phyloP scores from a whole-genome alignment of 805 yeast species.

The Brettanomyces nanus region DNA sequence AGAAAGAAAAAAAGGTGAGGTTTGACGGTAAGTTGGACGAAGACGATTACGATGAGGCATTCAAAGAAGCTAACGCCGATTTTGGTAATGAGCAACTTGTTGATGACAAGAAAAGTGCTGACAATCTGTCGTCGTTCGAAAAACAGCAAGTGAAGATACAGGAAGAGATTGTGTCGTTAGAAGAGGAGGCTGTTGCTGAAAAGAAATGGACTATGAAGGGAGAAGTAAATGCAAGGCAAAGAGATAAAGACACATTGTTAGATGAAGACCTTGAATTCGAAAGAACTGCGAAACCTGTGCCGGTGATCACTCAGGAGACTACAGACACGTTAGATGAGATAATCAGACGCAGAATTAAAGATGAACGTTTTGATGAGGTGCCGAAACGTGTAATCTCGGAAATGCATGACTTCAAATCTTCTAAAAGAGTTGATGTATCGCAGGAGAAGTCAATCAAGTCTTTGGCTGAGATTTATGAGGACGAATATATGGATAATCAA shows the following conservation, averaged over 20 bases:
- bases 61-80: slow-evolving; percentile 55
- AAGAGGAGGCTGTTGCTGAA: slow-evolving; percentile 80
- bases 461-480: slow-evolving; percentile 87
- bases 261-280: slow-evolving; percentile 74
- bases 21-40: slow-evolving; percentile 42
- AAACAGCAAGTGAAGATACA: slow-evolving; percentile 72
- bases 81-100: slow-evolving; percentile 34
- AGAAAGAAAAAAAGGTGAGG: slow-evolving; percentile 9
- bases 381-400: slow-evolving; percentile 65
- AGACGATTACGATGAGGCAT: slow-evolving; percentile 54
- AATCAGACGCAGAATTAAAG: slow-evolving; percentile 73
- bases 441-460: slow-evolving; percentile 83
- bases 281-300: slow-evolving; percentile 91
- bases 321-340: slow-evolving; percentile 85
- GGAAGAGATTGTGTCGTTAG: slow-evolving; percentile 69
- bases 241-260: slow-evolving; percentile 79
- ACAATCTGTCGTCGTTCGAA: slow-evolving; percentile 65
- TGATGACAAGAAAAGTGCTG: slow-evolving; percentile 24
- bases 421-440: slow-evolving; percentile 54
- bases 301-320: slow-evolving; percentile 82
- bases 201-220: slow-evolving; percentile 95
- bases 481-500: slow-evolving; percentile 45
- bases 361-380: slow-evolving; percentile 74
- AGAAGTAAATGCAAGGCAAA: slow-evolving; percentile 71
- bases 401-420: slow-evolving; percentile 51